Evolutionary conservation across 2,329 filamentous ascomycete species (phyloP), one percentile per base, ranked within the genome.

Genomic region (Fusarium azukiicola): DNA sequence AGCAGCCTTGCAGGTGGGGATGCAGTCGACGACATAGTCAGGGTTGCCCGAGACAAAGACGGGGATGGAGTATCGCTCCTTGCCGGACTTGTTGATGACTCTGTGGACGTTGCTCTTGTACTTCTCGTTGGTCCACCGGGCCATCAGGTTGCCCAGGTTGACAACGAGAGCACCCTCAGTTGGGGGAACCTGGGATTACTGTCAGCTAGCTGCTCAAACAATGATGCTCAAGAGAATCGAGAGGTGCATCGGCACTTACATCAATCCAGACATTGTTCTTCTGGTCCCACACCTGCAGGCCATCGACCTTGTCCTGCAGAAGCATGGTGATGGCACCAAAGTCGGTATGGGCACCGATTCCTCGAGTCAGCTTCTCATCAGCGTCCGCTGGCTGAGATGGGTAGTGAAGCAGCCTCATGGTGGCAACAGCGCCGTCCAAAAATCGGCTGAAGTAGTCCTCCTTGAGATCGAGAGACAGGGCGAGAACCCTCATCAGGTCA

Each of bases 251-350:
- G 42, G 11, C 7, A 67, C 76, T 81, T 71, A 86, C 85, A 73
- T 86, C 85, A 56, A 86, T 86, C 90, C 90, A 93, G 12, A 86
- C 84, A 17, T 86, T 84, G 14, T 87, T 88, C 7, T 86, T 74
- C 21, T 85, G 83, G 73, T 92, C 87, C 69, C 90, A 87, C 6
- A 93, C 90, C 78, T 93, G 88, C 4, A 93, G 87, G 1, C 91
- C 92, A 42, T 89, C 88, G 19, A 89, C 85, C 5, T 85, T 84
- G 73, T 91, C 90, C 79, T 93, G 91, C 6, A 93, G 86, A 16
- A 93, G 88, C 42, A 93, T 86, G 1, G 92, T 93, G 58, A 93
- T 89, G 63, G 89, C 89, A n/a, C 91, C 90, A 76, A 92, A 93
- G 79, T 92, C 92, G 2, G 90, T 92, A 77, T 92, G 92, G 6